Conservation (phyloP, 768 basidiomycete genomes). For the Leccinum sublutescens region DNA sequence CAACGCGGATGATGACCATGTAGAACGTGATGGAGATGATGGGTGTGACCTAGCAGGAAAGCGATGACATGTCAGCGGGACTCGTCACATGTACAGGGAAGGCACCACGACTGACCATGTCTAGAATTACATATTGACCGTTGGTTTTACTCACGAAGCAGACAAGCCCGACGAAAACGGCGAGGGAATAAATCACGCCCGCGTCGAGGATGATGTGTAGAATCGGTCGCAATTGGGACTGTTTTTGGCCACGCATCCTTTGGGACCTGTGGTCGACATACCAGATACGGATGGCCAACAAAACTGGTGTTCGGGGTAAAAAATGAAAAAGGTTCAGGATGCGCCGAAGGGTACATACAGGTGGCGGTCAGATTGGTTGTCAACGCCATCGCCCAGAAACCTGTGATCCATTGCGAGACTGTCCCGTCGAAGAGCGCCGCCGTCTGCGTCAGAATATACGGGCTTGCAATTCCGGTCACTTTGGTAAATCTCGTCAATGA, state of each 20-base stretch:
- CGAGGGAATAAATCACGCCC: not conserved
- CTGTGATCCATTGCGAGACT: not conserved
- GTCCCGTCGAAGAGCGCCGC: not conserved
- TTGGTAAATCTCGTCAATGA: not conserved
- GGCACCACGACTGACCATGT: not conserved
- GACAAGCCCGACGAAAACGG: not conserved
- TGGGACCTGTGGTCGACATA: not conserved
- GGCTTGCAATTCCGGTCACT: constrained; percentile 16
- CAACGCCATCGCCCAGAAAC: constrained; percentile 2
- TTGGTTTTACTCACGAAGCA: not conserved
- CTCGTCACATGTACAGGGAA: too few species aligned
- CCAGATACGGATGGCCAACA: not conserved
- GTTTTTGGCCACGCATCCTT: not conserved
- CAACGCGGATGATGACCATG: constrained; percentile 11
- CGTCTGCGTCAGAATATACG: constrained; percentile 11
- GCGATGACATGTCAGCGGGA: not conserved
- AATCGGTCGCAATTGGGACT: not conserved
- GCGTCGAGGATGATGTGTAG: constrained; percentile 4
- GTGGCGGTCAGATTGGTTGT: not conserved
- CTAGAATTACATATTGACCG: too few species aligned
- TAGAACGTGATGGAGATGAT: too few species aligned
- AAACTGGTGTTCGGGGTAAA: not conserved
- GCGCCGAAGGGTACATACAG: not conserved
- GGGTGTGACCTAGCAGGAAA: constrained; percentile 6
- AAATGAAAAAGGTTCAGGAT: too few species aligned